phyloP scores from a whole-genome alignment of 2,329 filamentous ascomycete species.

The Exophiala oligosperma region DNA sequence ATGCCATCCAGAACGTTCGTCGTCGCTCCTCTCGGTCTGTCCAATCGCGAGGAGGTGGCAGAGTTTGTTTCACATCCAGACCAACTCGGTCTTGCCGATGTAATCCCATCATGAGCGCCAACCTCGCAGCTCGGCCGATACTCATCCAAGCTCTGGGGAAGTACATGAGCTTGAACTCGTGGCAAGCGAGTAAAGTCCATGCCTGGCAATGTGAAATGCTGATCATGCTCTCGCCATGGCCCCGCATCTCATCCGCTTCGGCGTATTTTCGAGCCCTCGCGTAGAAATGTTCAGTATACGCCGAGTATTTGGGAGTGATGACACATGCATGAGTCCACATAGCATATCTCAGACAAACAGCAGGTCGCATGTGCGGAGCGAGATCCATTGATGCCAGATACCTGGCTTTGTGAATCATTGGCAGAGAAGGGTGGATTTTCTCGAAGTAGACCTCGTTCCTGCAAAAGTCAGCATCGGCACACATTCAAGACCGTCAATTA shows the following conservation, averaged over 20 bases:
- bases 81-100: conserved; percentile 81
- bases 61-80: conserved; percentile 87
- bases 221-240: conserved; percentile 85
- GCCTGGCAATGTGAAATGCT: conserved; percentile 83
- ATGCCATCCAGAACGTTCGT: conserved; percentile 93
- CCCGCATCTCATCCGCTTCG: conserved; percentile 86
- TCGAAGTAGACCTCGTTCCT: conserved; percentile 86
- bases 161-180: conserved; percentile 97
- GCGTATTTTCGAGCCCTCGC: conserved; percentile 84
- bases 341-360: conserved; percentile 84
- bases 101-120: conserved; percentile 89
- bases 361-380: conserved; percentile 80
- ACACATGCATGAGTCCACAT: conserved; percentile 96
- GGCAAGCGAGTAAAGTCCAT: conserved; percentile 74
- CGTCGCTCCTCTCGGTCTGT: conserved; percentile 89
- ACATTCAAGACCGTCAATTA: conserved; percentile 1
- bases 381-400: conserved; percentile 88
- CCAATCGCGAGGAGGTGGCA: conserved; percentile 86
- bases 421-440: conserved; percentile 80
- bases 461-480: conserved; percentile 15
- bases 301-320: conserved; percentile 75
- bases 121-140: conserved; percentile 74
- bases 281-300: conserved; percentile 86
- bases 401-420: conserved; percentile 85
- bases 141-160: conserved; percentile 96